Base-by-base conservation (phyloP, 345 rosid genomes). In the Melaleuca alternifolia region DNA sequence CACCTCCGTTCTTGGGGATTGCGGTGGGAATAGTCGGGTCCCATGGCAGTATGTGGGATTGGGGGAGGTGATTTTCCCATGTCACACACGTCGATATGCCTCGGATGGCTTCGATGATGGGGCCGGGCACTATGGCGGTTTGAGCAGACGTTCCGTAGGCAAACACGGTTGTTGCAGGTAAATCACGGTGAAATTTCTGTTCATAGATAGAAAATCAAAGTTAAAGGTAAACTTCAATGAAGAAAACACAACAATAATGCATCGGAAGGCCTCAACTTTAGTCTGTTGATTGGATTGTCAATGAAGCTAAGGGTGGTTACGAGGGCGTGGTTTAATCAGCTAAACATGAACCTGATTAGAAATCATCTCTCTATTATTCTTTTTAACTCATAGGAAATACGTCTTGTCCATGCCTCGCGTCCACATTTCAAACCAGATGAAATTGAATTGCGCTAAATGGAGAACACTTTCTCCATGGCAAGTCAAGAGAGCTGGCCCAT, bases 21-120 rank as follows among this genome's bases (percentile, higher is more conserved):
- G 83, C 87, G 26, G 82, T 84, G 14, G 86, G 88, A 23, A 86
- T 79, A 50, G 87, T 86, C 10, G 87, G 54, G 51, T 88, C 90
- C 86, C 88, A 88, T 5, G 88, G 90, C 82, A 84, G 90, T 44
- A 88, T 79, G 82, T 88, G 90, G 1, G 54, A 48, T 16, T 50
- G 15, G 7, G 90, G 90, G n/a, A 88, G 90, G 46, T 54, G 51
- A 53, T 88, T 88, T 81, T 50, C 51, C 88, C 88, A 88, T 33
- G 61, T 79, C 84, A 88, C 84, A 11, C 48, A 50, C 2, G 85
- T 84, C 23, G 53, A 21, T 4, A 82, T 41, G 9, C 76, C 85
- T 11, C 44, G 86, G 41, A 88, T 48, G 3, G 88, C 87, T 81
- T 88, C 90, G n/a, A 88, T 84, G 14, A 65, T 81, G 2, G 90